A percentile compares a stretch with the other conserved stretches of the same genome.
These are phyloP conservation scores for Zygoascus biomembranicola DNA, from an alignment of 805 yeast genomes.

Conservation along the genomic window DNA sequence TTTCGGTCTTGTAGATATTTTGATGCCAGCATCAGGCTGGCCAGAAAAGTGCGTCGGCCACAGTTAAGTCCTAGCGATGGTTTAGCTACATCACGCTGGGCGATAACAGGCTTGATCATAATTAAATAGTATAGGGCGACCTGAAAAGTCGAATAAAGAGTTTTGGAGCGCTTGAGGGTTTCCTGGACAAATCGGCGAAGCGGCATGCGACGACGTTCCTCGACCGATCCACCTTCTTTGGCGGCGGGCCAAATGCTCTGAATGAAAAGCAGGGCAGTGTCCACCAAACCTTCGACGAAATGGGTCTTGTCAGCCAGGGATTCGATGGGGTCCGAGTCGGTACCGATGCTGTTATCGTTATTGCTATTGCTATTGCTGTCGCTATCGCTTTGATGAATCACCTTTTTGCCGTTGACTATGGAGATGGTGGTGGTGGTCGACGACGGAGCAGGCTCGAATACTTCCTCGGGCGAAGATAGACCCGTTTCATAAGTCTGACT, in stretches of 20 bases:
- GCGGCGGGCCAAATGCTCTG: constrained; percentile 27
- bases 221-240: constrained; percentile 12
- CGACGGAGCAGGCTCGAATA: neutral
- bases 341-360: neutral
- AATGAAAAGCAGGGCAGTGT: constrained; percentile 23
- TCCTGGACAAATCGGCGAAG: constrained; percentile 31
- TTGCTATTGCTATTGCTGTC: too few relatives aligned
- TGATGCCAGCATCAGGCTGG: constrained; percentile 60
- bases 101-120: constrained; percentile 32
- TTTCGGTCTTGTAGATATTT: constrained; percentile 69
- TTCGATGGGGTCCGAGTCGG: neutral
- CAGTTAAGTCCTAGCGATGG: constrained; percentile 27
- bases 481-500: neutral
- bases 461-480: neutral
- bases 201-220: constrained; percentile 19
- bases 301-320: neutral
- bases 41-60: constrained; percentile 60
- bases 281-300: constrained; percentile 21
- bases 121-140: constrained; percentile 59
- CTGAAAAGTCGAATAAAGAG: constrained; percentile 55
- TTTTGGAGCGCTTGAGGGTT: constrained; percentile 41
- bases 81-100: neutral
- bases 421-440: neutral
- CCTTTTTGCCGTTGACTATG: neutral
- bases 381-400: neutral